Evolutionary conservation across 768 basidiomycete genomes (phyloP).

Genomic region (Macrolepiota albuminosa): DNA sequence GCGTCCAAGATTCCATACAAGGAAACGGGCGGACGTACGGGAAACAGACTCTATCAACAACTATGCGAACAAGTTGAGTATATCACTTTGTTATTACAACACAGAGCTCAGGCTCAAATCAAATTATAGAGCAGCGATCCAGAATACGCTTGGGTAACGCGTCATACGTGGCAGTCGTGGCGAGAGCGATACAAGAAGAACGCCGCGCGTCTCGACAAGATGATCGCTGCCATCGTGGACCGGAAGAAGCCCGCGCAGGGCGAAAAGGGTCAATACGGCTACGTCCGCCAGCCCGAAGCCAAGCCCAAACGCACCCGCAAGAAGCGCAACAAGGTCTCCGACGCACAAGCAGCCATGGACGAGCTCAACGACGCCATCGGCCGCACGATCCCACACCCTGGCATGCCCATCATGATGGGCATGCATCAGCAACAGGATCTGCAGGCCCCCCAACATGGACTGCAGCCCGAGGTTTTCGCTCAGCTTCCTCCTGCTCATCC

Average conservation of each 20-base stretch:
- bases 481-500: slow-evolving; percentile 15
- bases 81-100: neutral
- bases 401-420: slow-evolving; percentile 9
- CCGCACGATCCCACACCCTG: slow-evolving; percentile 12
- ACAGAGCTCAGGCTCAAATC: neutral
- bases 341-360: slow-evolving; percentile 21
- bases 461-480: slow-evolving; percentile 14
- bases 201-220: slow-evolving; percentile 54
- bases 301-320: slow-evolving; percentile 55
- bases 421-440: slow-evolving; percentile 15
- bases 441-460: slow-evolving; percentile 7
- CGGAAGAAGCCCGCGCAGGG: slow-evolving; percentile 64
- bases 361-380: slow-evolving; percentile 15
- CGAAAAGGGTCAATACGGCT: slow-evolving; percentile 81
- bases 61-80: slow-evolving; percentile 61
- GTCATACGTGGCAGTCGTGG: slow-evolving; percentile 91
- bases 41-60: slow-evolving; percentile 80
- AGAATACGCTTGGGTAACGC: slow-evolving; percentile 73
- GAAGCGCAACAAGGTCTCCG: slow-evolving; percentile 34
- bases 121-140: slow-evolving; percentile 52
- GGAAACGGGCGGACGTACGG: slow-evolving; percentile 76
- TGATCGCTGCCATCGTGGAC: slow-evolving; percentile 64
- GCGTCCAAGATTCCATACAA: slow-evolving; percentile 82
- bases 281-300: slow-evolving; percentile 70
- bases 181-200: slow-evolving; percentile 88